Percentiles rank a stretch among this genome's conserved stretches.
Evolutionary conservation across 768 basidiomycete species (phyloP).

Genomic region (Ramaria sp.): DNA sequence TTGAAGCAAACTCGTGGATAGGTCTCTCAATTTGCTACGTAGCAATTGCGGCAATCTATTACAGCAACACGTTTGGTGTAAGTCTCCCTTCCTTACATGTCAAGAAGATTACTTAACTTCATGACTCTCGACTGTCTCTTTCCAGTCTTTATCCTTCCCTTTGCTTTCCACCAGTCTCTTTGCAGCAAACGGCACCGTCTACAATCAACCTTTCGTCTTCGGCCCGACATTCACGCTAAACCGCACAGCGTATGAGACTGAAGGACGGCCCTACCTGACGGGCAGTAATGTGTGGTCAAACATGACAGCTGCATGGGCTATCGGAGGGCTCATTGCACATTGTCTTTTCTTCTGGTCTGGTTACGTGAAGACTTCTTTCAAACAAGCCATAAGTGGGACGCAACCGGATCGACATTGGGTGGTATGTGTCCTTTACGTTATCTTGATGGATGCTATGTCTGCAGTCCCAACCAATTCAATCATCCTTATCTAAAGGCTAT

Average conservation of each 20-base stretch:
- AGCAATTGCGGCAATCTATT: slow-evolving; percentile 45
- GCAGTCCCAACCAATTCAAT: neutral
- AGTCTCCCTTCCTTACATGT: slow-evolving; percentile 15
- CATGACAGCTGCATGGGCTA: slow-evolving; percentile 37
- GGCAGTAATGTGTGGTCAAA: slow-evolving; percentile 45
- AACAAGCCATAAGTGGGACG: slow-evolving; percentile 30
- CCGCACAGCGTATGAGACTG: slow-evolving; percentile 37
- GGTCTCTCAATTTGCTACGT: slow-evolving; percentile 43
- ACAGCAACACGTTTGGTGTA: slow-evolving; percentile 52
- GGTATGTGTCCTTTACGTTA: slow-evolving; percentile 16
- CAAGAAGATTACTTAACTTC: neutral
- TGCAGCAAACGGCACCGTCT: slow-evolving; percentile 40
- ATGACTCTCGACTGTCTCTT: neutral
- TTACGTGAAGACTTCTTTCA: slow-evolving; percentile 39
- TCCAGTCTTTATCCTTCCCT: slow-evolving; percentile 41
- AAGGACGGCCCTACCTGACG: slow-evolving; percentile 38
- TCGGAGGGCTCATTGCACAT: slow-evolving; percentile 50
- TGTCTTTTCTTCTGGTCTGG: slow-evolving; percentile 47
- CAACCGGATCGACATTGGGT: slow-evolving; percentile 50
- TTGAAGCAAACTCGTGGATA: slow-evolving; percentile 44
- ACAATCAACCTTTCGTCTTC: slow-evolving; percentile 44
- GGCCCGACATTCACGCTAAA: slow-evolving; percentile 40
- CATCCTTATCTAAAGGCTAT: slow-evolving; percentile 27
- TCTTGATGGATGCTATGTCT: neutral
- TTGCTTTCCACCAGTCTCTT: slow-evolving; percentile 54